Conservation (phyloP, 2,329 filamentous ascomycete genomes). For the Byssochlamys sp. region DNA sequence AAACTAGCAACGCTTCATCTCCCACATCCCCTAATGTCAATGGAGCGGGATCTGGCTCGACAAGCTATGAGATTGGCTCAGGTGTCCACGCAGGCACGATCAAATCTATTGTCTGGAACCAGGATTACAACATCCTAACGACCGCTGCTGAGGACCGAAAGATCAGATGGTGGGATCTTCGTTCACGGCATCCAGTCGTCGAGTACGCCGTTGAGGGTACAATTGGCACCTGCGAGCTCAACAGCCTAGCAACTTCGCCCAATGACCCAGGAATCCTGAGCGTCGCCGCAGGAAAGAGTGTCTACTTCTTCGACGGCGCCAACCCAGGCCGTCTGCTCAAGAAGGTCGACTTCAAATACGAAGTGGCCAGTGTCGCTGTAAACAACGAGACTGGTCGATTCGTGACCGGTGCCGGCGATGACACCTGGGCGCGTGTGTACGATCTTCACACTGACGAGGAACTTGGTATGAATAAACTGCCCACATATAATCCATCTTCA, state of each 20-base stretch:
- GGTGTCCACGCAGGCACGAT: slow-evolving; percentile 78
- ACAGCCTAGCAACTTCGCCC: slow-evolving; percentile 52
- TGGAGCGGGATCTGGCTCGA: slow-evolving; percentile 31
- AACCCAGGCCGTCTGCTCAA: slow-evolving; percentile 65
- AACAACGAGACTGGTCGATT: slow-evolving; percentile 73
- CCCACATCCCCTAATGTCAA: slow-evolving; percentile 27
- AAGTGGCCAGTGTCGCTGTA: slow-evolving; percentile 81
- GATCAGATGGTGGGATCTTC: slow-evolving; percentile 87
- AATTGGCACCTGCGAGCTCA: slow-evolving; percentile 87
- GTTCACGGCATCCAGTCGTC: slow-evolving; percentile 62
- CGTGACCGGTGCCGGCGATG: slow-evolving; percentile 71
- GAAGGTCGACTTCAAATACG: slow-evolving; percentile 67
- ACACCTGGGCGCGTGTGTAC: slow-evolving; percentile 95
- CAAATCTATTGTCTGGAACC: slow-evolving; percentile 92
- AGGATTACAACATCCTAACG: slow-evolving; percentile 75
- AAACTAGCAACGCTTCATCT: slow-evolving; percentile 29
- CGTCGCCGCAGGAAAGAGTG: slow-evolving; percentile 85
- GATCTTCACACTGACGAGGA: slow-evolving; percentile 75
- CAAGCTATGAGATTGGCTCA: slow-evolving; percentile 76
- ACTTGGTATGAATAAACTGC: slow-evolving; percentile 44
- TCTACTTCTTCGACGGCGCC: slow-evolving; percentile 79
- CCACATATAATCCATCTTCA: not conserved
- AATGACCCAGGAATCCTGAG: slow-evolving; percentile 65
- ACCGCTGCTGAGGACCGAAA: slow-evolving; percentile 86
- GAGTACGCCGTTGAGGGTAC: slow-evolving; percentile 71